phyloP scores from a whole-genome alignment of 148 eudicot genomes.

The Tetragonia tetragonoides region DNA sequence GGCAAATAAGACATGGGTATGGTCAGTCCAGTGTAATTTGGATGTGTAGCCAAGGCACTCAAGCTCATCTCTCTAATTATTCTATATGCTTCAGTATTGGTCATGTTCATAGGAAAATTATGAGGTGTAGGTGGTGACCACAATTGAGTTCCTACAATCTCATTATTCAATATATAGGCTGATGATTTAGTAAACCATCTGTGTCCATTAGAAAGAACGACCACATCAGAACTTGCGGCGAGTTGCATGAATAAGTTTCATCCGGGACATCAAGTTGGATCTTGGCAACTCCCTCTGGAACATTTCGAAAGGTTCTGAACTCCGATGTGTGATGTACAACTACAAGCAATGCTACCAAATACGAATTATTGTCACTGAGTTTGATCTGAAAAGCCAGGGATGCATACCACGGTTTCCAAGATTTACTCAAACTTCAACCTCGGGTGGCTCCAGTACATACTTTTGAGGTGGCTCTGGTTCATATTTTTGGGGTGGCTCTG shows the following conservation, averaged over 20 bases:
- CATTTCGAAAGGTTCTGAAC: conserved; percentile 47
- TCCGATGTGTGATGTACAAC: conserved; percentile 61
- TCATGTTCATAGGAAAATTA: conserved; percentile 34
- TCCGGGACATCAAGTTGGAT: conserved; percentile 88
- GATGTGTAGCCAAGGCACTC: conserved; percentile 60
- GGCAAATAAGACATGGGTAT: conserved; percentile 79
- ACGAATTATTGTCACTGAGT: conserved; percentile 69
- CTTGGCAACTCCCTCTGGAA: conserved; percentile 62
- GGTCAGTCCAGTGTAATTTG: conserved; percentile 66
- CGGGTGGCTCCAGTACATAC: too few relatives aligned
- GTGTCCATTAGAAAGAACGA: conserved; percentile 90
- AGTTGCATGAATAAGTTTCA: conserved; percentile 54
- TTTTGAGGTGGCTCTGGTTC: too few relatives aligned
- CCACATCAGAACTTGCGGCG: conserved; percentile 54
- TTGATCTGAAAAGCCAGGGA: conserved; percentile 70
- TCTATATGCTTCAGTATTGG: conserved; percentile 75
- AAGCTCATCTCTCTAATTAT: conserved; percentile 72
- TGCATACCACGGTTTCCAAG: conserved; percentile 77
- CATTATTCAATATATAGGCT: conserved; percentile 62
- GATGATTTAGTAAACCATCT: conserved; percentile 87
- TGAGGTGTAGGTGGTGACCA: conserved; percentile 63
- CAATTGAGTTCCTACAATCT: conserved; percentile 83
- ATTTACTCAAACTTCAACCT: conserved; percentile 77
- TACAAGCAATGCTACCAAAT: conserved; percentile 94
- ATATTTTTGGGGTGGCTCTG: too few relatives aligned